Evolutionary conservation across 345 rosid species (phyloP), one percentile per base, ranked within the genome.

Genomic region (Salix suchowensis): DNA sequence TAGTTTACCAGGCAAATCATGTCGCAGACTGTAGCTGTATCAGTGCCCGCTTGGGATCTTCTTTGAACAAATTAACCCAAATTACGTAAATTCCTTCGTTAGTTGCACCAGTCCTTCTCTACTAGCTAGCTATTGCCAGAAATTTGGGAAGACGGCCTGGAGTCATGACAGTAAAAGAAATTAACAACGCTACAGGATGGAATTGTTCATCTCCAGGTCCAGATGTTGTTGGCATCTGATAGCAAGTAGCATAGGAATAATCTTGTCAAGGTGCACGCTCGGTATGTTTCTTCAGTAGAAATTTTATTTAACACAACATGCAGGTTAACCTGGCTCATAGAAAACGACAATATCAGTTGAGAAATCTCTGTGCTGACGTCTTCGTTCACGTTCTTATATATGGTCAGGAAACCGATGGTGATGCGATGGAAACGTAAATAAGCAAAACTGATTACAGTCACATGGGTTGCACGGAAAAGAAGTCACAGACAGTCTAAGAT

Each of bases 401-500:
- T 60, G 44, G 23, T 68, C 67, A 65, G 44, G 77, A 40, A 72
- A 65, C 67, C 23, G 75, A 80, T 69, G 74, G 70, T 24, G 73
- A 78, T 78, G 67, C 75, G 76, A 67, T 18, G n/a, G 68, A 37
- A 50, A 68, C 12, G 60, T 52, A 24, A 71, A 37, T 44, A 65
- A 65, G 71, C 50, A 65, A 76, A 80, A 73, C 26, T n/a, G 68
- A 71, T 54, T 48, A 65, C 15, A 55, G 72, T 72, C 85, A 81
- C 86, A 81, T 81, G 85, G 83, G 79, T 24, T 79, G 76, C 34
- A 69, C 54, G 75, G 77, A 62, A 36, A 23, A 67, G 62, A 24
- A 42, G 67, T 73, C 46, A 32, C 34, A 32, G 34, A 32, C 34
- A 32, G 34, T 32, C 34, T 3, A 32, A 0, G 34, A 32, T 32